phyloP scores from a whole-genome alignment of 2,329 filamentous ascomycete species.

The Botrytis aclada region DNA sequence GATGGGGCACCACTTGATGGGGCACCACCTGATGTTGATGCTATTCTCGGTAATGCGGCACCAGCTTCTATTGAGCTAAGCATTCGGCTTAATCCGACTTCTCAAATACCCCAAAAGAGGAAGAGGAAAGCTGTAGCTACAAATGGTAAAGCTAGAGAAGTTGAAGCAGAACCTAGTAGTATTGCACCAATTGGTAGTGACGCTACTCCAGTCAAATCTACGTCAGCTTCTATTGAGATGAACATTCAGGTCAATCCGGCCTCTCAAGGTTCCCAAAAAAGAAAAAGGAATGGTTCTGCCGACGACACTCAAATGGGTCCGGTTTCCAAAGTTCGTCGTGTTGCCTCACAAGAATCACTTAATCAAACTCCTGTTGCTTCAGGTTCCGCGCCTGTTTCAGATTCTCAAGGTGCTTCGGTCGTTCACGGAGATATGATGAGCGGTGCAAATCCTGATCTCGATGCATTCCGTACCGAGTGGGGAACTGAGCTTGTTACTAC shows the following conservation, averaged over 20 bases:
- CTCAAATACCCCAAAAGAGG: background rate
- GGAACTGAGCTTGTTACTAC: background rate
- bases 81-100: background rate
- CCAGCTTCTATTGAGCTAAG: background rate
- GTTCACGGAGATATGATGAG: background rate
- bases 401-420: background rate
- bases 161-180: background rate
- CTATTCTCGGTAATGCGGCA: background rate
- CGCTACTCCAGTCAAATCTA: background rate
- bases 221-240: background rate
- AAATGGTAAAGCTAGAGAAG: background rate
- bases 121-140: background rate
- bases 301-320: background rate
- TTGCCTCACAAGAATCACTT: background rate
- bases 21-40: background rate
- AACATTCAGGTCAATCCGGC: background rate
- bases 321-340: slow-evolving; percentile 41
- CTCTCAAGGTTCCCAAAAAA: background rate
- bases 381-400: background rate
- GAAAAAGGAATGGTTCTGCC: background rate
- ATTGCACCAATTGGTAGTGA: background rate
- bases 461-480: background rate
- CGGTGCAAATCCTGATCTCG: background rate
- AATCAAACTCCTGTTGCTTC: background rate
- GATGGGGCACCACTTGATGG: background rate